phyloP scores from a whole-genome alignment of 2,329 filamentous ascomycete genomes.

The Mariannaea elegans region DNA sequence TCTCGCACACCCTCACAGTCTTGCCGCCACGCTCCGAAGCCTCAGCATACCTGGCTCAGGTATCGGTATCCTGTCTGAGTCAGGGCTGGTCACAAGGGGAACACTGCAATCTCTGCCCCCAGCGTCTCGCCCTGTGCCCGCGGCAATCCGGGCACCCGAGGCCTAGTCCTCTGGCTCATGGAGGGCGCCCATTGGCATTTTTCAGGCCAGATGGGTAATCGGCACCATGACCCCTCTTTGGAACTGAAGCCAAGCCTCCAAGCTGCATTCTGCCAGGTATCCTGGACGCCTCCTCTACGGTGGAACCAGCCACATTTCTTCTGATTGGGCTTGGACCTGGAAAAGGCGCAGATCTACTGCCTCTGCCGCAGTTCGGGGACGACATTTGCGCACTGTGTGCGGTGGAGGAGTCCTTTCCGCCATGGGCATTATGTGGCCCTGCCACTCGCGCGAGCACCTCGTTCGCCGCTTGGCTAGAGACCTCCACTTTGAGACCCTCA shows the following conservation, averaged over 20 bases:
- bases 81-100: constrained; percentile 41
- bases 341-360: constrained; percentile 46
- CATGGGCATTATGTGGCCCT: constrained; percentile 40
- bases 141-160: constrained; percentile 40
- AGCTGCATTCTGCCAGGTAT: constrained; percentile 40
- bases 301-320: constrained; percentile 36
- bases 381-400: constrained; percentile 35
- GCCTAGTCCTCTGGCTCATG: constrained; percentile 36
- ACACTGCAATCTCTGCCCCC: constrained; percentile 36
- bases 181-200: constrained; percentile 36
- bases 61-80: constrained; percentile 37
- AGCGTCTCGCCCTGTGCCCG: constrained; percentile 29
- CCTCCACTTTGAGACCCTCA: constrained; percentile 18
- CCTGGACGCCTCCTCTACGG: constrained; percentile 36
- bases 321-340: constrained; percentile 39
- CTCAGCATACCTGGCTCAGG: constrained; percentile 35
- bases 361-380: constrained; percentile 34
- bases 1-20: constrained; percentile 42
- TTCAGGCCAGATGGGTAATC: constrained; percentile 40
- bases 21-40: constrained; percentile 40
- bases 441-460: constrained; percentile 28
- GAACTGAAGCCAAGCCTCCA: constrained; percentile 37
- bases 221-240: constrained; percentile 43
- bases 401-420: constrained; percentile 23
- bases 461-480: constrained; percentile 28